phyloP scores from a whole-genome alignment of 768 basidiomycete genomes.

The Termitomyces sp. region DNA sequence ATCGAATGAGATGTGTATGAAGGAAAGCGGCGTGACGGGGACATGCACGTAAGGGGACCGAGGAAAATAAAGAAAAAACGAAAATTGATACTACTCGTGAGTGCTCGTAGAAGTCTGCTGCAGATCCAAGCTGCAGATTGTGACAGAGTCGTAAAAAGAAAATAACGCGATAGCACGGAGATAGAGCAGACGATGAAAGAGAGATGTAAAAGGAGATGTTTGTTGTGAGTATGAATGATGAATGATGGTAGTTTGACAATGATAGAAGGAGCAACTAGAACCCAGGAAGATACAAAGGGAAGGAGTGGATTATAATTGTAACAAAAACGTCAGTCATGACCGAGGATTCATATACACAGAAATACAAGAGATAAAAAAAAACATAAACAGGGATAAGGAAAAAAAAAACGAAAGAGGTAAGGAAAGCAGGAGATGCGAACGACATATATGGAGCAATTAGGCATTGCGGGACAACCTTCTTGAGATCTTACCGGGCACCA shows the following conservation, averaged over 20 bases:
- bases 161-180: conserved; percentile 11
- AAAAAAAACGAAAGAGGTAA: background rate
- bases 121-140: conserved; percentile 3
- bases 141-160: background rate
- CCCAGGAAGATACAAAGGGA: background rate
- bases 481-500: conserved; percentile 61
- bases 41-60: conserved; percentile 1
- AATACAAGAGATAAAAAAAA: background rate
- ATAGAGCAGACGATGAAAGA: conserved; percentile 8
- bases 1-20: background rate
- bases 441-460: conserved; percentile 22
- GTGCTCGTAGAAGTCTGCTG: background rate
- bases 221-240: background rate
- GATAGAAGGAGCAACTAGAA: background rate
- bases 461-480: conserved; percentile 43
- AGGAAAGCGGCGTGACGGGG: conserved; percentile 2
- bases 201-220: background rate
- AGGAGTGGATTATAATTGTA: background rate
- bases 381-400: background rate
- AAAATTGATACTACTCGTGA: conserved; percentile 3
- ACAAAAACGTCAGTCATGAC: background rate
- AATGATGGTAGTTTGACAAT: background rate
- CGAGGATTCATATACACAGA: background rate
- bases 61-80: background rate
- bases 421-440: background rate